Evolutionary conservation across 2,329 filamentous ascomycete species (phyloP).

Genomic region (Leptographium wingfieldii): DNA sequence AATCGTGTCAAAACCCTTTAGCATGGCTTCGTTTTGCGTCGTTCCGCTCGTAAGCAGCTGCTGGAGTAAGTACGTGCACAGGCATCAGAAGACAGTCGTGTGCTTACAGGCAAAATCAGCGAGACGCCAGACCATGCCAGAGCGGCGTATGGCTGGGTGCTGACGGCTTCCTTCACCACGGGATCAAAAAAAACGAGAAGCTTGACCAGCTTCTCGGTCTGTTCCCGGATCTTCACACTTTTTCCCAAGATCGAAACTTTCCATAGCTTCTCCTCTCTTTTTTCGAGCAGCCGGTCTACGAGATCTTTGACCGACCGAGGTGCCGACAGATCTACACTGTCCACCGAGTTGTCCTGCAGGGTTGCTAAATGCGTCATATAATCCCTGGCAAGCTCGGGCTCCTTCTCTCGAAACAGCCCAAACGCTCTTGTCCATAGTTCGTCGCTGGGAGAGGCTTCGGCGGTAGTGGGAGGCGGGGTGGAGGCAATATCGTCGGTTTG

Average conservation of each 20-base stretch:
- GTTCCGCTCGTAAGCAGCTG: neutral
- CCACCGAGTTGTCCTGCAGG: neutral
- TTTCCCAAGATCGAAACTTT: neutral
- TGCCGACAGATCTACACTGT: neutral
- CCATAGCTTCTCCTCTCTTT: neutral
- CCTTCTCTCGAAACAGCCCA: constrained; percentile 14
- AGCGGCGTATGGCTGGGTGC: neutral
- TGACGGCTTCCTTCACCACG: neutral
- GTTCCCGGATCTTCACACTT: neutral
- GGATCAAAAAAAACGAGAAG: neutral
- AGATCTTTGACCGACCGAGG: neutral
- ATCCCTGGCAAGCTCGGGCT: neutral
- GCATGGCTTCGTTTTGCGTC: neutral
- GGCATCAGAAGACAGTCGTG: neutral
- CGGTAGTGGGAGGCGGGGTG: too few species aligned
- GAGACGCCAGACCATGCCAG: neutral
- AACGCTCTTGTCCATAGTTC: neutral
- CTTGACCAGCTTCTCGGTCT: neutral
- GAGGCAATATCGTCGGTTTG: too few species aligned
- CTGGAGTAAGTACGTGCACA: neutral
- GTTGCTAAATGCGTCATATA: neutral
- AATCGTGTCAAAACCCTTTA: neutral
- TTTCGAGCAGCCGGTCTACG: neutral
- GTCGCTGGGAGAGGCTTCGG: neutral
- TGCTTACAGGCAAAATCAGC: neutral